phyloP scores from a whole-genome alignment of 2,329 filamentous ascomycete genomes.

The Escovopsis weberi region DNA sequence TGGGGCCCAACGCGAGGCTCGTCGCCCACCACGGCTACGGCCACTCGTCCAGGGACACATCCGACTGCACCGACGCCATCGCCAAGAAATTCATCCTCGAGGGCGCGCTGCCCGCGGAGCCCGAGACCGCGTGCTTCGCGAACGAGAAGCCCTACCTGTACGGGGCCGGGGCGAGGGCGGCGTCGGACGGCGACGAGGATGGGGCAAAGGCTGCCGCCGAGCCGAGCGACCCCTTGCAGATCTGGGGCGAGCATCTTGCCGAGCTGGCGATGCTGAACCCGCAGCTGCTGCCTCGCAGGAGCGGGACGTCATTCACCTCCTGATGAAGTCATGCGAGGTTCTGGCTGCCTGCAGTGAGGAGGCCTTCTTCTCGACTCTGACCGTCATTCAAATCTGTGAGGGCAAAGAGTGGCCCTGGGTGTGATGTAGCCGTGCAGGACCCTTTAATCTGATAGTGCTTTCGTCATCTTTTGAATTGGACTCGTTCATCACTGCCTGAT shows the following conservation, averaged over 20 bases:
- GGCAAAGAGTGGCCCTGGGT: too few relatives aligned
- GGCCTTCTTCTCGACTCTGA: too few relatives aligned
- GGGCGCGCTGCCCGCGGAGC: conserved; percentile 24
- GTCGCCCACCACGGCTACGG: conserved; percentile 36
- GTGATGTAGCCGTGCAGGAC: too few relatives aligned
- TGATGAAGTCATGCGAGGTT: neutral
- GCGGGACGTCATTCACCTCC: conserved; percentile 1
- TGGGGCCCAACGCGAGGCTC: conserved; percentile 33
- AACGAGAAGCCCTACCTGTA: conserved; percentile 34
- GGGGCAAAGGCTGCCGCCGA: neutral
- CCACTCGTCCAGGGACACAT: conserved; percentile 30
- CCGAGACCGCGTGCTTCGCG: conserved; percentile 31
- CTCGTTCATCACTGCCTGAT: too few relatives aligned
- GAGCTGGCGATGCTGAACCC: conserved; percentile 7
- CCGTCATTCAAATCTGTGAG: too few relatives aligned
- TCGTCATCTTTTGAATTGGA: too few relatives aligned
- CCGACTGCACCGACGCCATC: conserved; percentile 29
- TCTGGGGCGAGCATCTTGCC: conserved; percentile 10
- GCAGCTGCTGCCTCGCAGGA: conserved; percentile 1
- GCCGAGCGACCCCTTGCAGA: conserved; percentile 4
- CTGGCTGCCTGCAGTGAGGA: too few relatives aligned
- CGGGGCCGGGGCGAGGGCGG: conserved; percentile 9
- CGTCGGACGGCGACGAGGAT: neutral
- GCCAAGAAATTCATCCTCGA: conserved; percentile 26
- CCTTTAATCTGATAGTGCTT: too few relatives aligned